Conservation (phyloP, 1,284 basidiomycete species). For the Trametes hirsuta region DNA sequence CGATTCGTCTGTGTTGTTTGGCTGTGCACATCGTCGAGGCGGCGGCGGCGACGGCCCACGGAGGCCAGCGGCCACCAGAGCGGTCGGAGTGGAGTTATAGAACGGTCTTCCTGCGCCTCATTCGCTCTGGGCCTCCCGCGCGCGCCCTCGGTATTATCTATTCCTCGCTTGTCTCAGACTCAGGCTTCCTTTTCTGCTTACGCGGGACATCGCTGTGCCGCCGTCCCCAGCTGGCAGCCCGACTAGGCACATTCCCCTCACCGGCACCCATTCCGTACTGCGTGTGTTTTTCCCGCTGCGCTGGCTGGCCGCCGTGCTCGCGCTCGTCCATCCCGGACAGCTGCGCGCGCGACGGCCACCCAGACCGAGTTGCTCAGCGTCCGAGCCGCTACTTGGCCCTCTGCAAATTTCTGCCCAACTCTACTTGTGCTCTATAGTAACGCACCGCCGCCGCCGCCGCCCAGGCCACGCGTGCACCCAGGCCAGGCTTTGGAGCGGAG, state of each 20-base stretch:
- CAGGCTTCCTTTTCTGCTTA: background rate
- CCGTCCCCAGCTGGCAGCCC: background rate
- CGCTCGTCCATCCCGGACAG: background rate
- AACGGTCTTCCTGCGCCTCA: conserved; percentile 7
- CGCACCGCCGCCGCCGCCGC: too few species aligned
- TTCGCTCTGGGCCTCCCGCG: conserved; percentile 11
- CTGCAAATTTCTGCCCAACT: background rate
- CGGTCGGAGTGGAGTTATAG: conserved; percentile 5
- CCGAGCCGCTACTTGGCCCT: background rate
- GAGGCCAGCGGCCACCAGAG: conserved; percentile 9
- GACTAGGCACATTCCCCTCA: background rate
- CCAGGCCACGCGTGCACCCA: too few species aligned
- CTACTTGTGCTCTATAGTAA: background rate
- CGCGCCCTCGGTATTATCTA: background rate
- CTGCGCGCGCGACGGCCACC: background rate
- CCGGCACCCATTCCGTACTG: too few species aligned
- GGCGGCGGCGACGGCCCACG: background rate
- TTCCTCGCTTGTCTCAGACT: background rate
- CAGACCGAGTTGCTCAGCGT: background rate
- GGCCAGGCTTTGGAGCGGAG: conserved; percentile 1
- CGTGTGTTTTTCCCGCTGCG: background rate
- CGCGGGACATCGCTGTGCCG: background rate
- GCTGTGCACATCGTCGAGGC: background rate
- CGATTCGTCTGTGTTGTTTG: background rate
- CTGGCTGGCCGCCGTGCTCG: background rate